Base-by-base conservation (phyloP, 805 yeast genomes). In the Saccharomycopsis lassenensis region DNA sequence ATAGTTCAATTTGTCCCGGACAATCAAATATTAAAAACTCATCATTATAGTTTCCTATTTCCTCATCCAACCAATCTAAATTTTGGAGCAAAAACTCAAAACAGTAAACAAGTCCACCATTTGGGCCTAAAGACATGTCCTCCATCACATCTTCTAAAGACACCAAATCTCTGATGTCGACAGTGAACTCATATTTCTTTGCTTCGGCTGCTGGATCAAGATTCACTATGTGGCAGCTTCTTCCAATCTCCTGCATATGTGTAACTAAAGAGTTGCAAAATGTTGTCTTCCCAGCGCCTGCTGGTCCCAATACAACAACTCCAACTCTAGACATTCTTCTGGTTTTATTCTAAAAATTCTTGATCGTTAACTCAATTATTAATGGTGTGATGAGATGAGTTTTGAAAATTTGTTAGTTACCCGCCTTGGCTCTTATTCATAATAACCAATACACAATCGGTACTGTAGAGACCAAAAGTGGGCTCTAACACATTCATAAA, bases 31-130 rank as follows among this genome's bases (percentile, higher is more conserved):
- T 85, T 47, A 89, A 63, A 51, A 84, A 89, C 51, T 91, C 98
- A 52, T 91, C 97, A 48, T 82, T 87, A 53, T 66, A 91, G 45
- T 91, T 97, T 12, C 98, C 98, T 40, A 91, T 80, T 52, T 89
- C 95, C 49, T 89, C 96, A 49, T 89, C 98, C 22, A 91, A 61
- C 99, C 99, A 91, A 60, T 91, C 99, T 43, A 91, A 55, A 52
- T 91, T 91, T 29, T 87, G 74, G 52, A 91, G 56, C 23, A 91
- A 63, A 52, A 87, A 84, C 59, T 91, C 97, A 55, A 91, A 89
- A 52, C 97, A 91, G 56, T 87, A 91, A 22, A 91, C 64, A 33
- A 91, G 60, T 0, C 93, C 96, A 33, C 98, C 99, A 47, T 65
- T 76, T 0, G 95, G 95, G 0, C 95, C 95, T 36, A 84, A 57